Percentiles rank a stretch among this genome's conserved stretches.
phyloP scores from a whole-genome alignment of 1,284 basidiomycete genomes.

The Irpex rosettiformis region DNA sequence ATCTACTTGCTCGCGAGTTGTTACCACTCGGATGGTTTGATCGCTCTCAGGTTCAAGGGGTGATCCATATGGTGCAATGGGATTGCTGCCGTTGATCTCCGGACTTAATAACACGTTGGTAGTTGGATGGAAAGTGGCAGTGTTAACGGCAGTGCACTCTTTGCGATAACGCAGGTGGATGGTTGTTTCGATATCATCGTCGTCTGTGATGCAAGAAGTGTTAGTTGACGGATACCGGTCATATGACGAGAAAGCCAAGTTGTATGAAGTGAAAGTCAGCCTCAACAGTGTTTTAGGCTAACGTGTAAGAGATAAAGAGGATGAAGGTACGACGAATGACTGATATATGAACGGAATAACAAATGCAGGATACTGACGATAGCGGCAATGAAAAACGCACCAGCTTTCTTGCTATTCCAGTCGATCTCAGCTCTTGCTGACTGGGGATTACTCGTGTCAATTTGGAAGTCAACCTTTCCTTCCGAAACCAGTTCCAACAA shows the following conservation, averaged over 20 bases:
- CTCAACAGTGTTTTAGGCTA: neutral
- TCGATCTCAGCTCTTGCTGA: slow-evolving; percentile 53
- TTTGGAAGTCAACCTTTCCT: slow-evolving; percentile 60
- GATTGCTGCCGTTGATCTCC: too few relatives aligned
- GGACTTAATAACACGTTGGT: neutral
- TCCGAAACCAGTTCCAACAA: slow-evolving; percentile 71
- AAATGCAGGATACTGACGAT: neutral
- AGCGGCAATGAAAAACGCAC: slow-evolving; percentile 35
- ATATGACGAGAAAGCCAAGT: too few relatives aligned
- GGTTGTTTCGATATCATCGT: slow-evolving; percentile 72
- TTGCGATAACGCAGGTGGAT: slow-evolving; percentile 46
- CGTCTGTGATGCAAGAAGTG: slow-evolving; percentile 45
- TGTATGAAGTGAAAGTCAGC: neutral
- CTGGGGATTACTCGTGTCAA: slow-evolving; percentile 62
- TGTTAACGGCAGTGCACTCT: too few relatives aligned
- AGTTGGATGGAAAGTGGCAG: too few relatives aligned
- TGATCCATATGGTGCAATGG: too few relatives aligned
- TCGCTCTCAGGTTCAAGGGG: neutral
- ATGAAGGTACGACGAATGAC: neutral
- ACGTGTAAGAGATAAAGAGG: neutral
- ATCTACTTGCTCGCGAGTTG: neutral
- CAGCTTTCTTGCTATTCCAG: slow-evolving; percentile 84
- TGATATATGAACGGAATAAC: neutral
- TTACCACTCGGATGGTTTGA: neutral
- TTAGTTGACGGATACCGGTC: neutral